Evolutionary conservation across 805 yeast species (phyloP).

Genomic region (Brettanomyces nanus): DNA sequence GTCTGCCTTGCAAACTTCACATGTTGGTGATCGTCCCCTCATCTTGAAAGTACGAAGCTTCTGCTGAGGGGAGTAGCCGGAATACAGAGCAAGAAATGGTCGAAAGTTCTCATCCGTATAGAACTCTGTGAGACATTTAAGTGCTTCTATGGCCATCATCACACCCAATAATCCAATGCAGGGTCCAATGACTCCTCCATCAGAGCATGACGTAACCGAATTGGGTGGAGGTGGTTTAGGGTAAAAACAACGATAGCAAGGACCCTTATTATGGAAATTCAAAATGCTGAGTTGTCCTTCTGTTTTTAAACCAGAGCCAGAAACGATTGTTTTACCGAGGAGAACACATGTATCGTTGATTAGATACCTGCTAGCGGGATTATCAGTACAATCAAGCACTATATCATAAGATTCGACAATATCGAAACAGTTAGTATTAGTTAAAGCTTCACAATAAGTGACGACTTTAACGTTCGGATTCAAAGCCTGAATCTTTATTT

Average conservation of each 20-base stretch:
- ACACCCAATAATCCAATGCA: conserved; percentile 91
- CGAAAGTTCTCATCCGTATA: conserved; percentile 47
- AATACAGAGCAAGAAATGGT: conserved; percentile 64
- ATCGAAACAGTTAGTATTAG: conserved; percentile 50
- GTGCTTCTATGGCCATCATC: conserved; percentile 80
- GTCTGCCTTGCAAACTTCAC: conserved; percentile 52
- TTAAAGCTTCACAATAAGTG: conserved; percentile 45
- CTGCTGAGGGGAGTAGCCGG: conserved; percentile 54
- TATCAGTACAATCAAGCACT: conserved; percentile 89
- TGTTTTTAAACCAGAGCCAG: conserved; percentile 85
- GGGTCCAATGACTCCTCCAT: conserved; percentile 92
- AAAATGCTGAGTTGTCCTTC: conserved; percentile 85
- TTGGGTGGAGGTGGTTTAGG: conserved; percentile 87
- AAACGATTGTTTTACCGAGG: conserved; percentile 61
- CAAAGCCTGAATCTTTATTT: conserved; percentile 36
- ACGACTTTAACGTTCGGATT: conserved; percentile 61
- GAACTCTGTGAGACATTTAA: conserved; percentile 58
- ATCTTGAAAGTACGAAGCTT: conserved; percentile 67
- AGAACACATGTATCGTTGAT: conserved; percentile 78
- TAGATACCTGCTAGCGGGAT: conserved; percentile 80
- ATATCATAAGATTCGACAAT: conserved; percentile 62
- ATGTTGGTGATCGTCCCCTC: conserved; percentile 55
- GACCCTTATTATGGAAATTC: conserved; percentile 61
- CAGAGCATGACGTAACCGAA: conserved; percentile 76
- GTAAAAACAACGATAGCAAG: conserved; percentile 91